Conservation (phyloP, 495 filamentous ascomycete genomes). For the Xylaria flabelliformis region DNA sequence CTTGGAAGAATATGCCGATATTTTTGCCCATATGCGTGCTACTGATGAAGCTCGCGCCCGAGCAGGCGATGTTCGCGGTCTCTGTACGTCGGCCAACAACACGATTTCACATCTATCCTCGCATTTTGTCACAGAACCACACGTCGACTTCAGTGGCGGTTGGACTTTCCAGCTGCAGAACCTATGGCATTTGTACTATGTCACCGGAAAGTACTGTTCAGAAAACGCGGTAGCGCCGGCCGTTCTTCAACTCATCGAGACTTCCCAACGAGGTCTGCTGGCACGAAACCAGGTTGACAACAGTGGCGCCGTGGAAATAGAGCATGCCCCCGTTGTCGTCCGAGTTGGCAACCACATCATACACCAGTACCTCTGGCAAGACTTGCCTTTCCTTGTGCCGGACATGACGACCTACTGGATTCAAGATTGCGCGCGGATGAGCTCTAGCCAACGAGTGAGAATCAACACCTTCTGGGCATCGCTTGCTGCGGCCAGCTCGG, state of each 20-base stretch:
- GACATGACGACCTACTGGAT: slow-evolving; percentile 30
- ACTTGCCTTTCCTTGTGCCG: slow-evolving; percentile 27
- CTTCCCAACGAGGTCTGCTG: slow-evolving; percentile 23
- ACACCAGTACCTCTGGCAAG: slow-evolving; percentile 29
- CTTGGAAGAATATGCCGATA: slow-evolving; percentile 26
- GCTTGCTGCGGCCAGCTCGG: slow-evolving; percentile 24
- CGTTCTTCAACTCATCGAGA: slow-evolving; percentile 28
- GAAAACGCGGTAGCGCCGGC: slow-evolving; percentile 23
- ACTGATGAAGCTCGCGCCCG: slow-evolving; percentile 26
- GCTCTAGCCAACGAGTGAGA: slow-evolving; percentile 25
- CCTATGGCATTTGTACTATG: slow-evolving; percentile 29
- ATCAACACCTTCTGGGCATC: slow-evolving; percentile 28
- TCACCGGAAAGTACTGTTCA: slow-evolving; percentile 21
- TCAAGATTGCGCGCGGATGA: slow-evolving; percentile 29
- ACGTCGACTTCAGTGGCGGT: slow-evolving; percentile 28
- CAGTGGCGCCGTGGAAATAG: slow-evolving; percentile 20
- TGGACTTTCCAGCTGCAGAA: slow-evolving; percentile 31
- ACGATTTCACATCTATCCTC: slow-evolving; percentile 30
- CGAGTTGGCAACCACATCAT: slow-evolving; percentile 24
- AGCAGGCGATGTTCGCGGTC: slow-evolving; percentile 23
- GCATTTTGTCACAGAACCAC: slow-evolving; percentile 33
- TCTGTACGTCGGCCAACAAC: slow-evolving; percentile 24
- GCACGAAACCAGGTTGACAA: slow-evolving; percentile 16
- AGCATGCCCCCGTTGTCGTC: slow-evolving; percentile 25
- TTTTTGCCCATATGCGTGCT: slow-evolving; percentile 27